Conservation (phyloP, 352 stramenopile genomes). For the Phytopythium delawarense region DNA sequence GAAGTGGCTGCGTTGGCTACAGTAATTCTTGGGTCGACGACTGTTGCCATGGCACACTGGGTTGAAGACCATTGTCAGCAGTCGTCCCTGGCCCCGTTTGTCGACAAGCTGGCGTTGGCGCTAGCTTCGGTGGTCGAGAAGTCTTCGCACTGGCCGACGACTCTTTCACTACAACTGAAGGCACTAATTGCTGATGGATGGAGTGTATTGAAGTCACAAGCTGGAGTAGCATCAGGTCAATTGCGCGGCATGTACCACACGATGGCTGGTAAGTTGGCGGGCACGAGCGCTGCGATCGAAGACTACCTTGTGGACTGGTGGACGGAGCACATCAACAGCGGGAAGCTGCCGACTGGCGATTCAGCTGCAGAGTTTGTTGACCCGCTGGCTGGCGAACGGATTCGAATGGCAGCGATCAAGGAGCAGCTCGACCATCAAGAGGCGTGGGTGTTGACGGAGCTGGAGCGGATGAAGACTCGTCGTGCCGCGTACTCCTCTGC, state of each 20-base stretch:
- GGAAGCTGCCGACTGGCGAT: background rate
- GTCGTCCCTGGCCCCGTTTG: background rate
- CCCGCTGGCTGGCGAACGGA: background rate
- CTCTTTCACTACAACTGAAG: no score
- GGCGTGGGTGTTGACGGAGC: conserved; percentile 32
- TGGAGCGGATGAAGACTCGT: conserved; percentile 43
- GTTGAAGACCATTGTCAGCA: background rate
- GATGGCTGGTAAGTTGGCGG: background rate
- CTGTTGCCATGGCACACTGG: background rate
- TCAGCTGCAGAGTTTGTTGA: background rate
- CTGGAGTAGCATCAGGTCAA: background rate
- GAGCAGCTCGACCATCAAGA: conserved; percentile 29
- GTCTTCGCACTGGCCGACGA: background rate
- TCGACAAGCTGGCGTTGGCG: background rate
- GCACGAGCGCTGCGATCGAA: background rate
- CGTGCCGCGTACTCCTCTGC: conserved; percentile 25
- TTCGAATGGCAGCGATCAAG: background rate
- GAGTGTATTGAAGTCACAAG: background rate
- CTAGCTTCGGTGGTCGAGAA: background rate
- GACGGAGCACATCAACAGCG: background rate
- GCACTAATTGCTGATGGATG: background rate
- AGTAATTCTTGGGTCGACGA: background rate
- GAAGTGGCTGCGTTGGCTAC: background rate
- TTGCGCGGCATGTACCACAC: background rate
- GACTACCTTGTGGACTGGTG: background rate